Base-by-base conservation (phyloP, 345 rosid genomes). In the Brassica incana region DNA sequence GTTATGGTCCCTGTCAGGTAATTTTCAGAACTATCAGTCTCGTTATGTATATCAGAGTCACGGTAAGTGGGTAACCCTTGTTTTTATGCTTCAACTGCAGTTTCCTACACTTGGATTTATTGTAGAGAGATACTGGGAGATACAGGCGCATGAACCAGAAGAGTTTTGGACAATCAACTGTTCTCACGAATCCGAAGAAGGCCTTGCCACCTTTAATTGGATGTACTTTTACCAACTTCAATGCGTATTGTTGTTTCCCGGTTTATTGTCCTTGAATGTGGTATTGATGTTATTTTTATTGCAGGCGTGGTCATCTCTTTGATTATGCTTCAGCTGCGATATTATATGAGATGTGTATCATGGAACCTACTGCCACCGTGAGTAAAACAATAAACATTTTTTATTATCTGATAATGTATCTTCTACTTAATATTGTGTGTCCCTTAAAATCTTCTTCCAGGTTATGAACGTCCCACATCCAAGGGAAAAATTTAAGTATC, bases 1-100 rank as follows among this genome's bases (percentile, higher is more conserved):
- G 99, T 85, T 95, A 92, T 85, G 99, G 99, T 77, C 99, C 98
- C 67, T 95, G 99, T 80, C 97, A 95, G 93, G 98, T 95, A 84
- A 63, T 84, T 74, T 48, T 77, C 64, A 62, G 43, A 65, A 45
- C 27, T 2, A 30, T 63, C 20, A 65, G 40, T 62, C 62, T 5
- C 52, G 32, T 65, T 78, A 69, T 67, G 54, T 66, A 60, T 80
- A 62, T 59, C 67, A 20, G 70, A 80, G 63, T 6, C 60, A 62
- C 32, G 45, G 58, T 58, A 14, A 75, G 6, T 59, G 45, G 45
- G 58, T 58, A 14, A 75, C 10, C 59, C n/a, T 20, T 62, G 16
- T 48, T 77, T 71, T 68, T 20, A 58, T 71, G 68, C 69, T 62
- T 71, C 69, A 11, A 48, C 32, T 85, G 81, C 81, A 95, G 99